A percentile compares a stretch with the other conserved stretches of the same genome.
phyloP scores from a whole-genome alignment of 495 filamentous ascomycete genomes.

The Talaromyces proteolyticus region DNA sequence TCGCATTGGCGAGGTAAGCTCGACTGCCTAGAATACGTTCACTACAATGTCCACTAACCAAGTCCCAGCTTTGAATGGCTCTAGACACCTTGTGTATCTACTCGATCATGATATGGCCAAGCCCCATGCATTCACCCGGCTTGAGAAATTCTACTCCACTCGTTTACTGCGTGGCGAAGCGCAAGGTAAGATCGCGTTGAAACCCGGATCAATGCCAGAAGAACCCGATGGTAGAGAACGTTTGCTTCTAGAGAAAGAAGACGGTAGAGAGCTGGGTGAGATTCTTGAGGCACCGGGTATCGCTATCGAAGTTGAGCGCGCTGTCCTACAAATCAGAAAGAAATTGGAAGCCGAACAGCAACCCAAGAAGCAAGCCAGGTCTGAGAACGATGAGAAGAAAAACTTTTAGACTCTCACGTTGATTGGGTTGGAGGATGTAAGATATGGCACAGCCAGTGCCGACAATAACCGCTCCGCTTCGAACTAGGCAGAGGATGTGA shows the following conservation, averaged over 20 bases:
- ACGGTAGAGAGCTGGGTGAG: constrained; percentile 59
- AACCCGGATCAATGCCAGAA: constrained; percentile 13
- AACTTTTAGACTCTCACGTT: neutral
- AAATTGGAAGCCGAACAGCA: constrained; percentile 49
- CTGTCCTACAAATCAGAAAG: constrained; percentile 78
- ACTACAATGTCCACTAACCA: neutral
- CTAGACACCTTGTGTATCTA: constrained; percentile 78
- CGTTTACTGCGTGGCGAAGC: constrained; percentile 21
- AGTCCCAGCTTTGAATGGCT: constrained; percentile 69
- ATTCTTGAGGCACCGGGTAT: constrained; percentile 76
- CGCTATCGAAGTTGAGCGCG: constrained; percentile 81
- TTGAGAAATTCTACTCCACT: constrained; percentile 69
- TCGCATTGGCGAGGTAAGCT: constrained; percentile 60
- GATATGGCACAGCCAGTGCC: too few species aligned
- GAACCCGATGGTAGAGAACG: constrained; percentile 47
- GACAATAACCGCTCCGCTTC: too few species aligned
- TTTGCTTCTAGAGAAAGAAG: constrained; percentile 50
- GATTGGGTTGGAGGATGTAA: too few species aligned
- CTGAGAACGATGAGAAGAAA: neutral
- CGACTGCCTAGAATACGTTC: neutral
- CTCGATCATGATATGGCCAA: constrained; percentile 63
- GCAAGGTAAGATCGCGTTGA: neutral
- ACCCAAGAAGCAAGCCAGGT: constrained; percentile 20
- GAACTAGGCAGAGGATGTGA: too few species aligned
- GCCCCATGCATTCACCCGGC: constrained; percentile 50